These are phyloP conservation scores for Hymenoscyphus albidus DNA, from an alignment of 2,329 filamentous ascomycete genomes.

Conservation along the genomic window DNA sequence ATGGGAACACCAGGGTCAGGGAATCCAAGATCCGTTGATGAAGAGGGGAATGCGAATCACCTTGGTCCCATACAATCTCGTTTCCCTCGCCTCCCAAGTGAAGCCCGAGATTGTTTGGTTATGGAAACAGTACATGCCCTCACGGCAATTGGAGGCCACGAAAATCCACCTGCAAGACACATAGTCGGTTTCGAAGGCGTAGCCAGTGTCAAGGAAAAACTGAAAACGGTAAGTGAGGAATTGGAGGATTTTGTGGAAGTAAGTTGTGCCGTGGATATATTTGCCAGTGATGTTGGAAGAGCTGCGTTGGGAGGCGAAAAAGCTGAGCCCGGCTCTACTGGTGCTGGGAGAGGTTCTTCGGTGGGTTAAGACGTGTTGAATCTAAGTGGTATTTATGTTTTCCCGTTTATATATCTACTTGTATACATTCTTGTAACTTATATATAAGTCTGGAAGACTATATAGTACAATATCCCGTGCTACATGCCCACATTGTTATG, in stretches of 20 bases:
- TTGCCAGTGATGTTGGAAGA: conserved; percentile 31
- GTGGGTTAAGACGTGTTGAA: background rate
- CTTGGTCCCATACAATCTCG: conserved; percentile 51
- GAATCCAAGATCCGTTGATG: background rate
- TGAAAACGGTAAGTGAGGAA: conserved; percentile 95
- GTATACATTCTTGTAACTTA: background rate
- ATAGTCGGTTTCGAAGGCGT: conserved; percentile 91
- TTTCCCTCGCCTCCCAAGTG: conserved; percentile 68
- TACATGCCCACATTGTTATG: too few species aligned
- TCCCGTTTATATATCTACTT: too few species aligned
- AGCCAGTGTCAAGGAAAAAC: conserved; percentile 85
- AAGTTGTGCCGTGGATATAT: conserved; percentile 48
- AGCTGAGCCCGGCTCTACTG: background rate
- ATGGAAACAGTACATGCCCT: conserved; percentile 88
- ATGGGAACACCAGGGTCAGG: background rate
- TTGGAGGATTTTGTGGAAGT: conserved; percentile 93
- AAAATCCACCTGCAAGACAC: conserved; percentile 90
- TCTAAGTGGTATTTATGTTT: too few species aligned
- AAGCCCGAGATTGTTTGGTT: conserved; percentile 69
- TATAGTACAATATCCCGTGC: too few species aligned
- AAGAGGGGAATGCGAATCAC: conserved; percentile 19
- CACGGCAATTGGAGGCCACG: conserved; percentile 87
- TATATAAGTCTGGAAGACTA: background rate
- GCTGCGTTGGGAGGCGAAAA: conserved; percentile 27
- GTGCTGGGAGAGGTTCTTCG: background rate